Evolutionary conservation across 208 protist species (phyloP).

Genomic region (Perkinsela sp.): DNA sequence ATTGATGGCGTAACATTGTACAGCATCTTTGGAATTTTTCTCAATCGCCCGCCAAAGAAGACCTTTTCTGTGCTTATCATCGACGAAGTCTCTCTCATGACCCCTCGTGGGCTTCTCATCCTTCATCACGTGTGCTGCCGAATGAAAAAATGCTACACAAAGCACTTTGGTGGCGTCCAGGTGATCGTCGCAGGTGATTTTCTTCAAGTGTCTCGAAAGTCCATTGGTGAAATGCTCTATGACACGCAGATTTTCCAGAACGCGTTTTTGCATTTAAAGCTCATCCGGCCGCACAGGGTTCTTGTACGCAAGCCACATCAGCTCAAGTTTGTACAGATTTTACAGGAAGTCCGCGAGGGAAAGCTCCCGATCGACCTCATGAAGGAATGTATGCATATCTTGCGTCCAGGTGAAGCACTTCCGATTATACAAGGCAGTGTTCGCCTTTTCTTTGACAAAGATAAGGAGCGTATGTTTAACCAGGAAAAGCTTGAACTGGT

Average conservation of each 20-base stretch:
- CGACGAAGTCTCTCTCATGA: conserved; percentile 67
- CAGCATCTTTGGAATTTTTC: conserved; percentile 31
- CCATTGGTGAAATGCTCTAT: conserved; percentile 17
- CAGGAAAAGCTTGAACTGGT: not conserved
- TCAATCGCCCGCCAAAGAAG: conserved; percentile 14
- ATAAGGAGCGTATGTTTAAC: not conserved
- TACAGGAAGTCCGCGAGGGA: not conserved
- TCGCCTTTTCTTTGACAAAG: not conserved
- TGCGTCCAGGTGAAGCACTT: not conserved
- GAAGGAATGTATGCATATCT: not conserved
- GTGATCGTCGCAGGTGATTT: conserved; percentile 68
- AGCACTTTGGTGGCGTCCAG: conserved; percentile 65
- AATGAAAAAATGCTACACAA: conserved; percentile 22
- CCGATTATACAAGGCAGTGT: not conserved
- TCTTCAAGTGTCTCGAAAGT: conserved; percentile 44
- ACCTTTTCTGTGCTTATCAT: conserved; percentile 60
- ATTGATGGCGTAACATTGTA: conserved; percentile 51
- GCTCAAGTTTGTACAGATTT: not conserved
- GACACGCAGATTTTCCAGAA: conserved; percentile 27
- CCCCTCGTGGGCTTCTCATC: conserved; percentile 30
- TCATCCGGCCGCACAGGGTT: conserved; percentile 5
- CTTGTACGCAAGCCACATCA: not conserved
- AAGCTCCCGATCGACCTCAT: not conserved
- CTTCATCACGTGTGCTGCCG: conserved; percentile 32
- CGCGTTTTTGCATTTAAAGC: conserved; percentile 42